phyloP scores from a whole-genome alignment of 2,329 filamentous ascomycete genomes.

The Penicillium sp. region DNA sequence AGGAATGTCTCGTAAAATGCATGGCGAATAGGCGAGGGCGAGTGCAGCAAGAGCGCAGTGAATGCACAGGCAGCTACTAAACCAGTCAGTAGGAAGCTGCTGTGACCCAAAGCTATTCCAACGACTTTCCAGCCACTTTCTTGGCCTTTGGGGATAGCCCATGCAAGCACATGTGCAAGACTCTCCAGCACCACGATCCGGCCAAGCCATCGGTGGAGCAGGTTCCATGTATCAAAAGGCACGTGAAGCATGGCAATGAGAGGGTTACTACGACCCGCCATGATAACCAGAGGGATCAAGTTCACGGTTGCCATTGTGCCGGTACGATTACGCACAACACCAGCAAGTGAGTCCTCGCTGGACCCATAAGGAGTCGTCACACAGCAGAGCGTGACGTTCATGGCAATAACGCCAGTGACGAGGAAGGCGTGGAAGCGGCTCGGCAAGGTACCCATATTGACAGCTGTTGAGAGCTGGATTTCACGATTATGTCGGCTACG shows the following conservation, averaged over 20 bases:
- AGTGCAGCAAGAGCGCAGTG: constrained; percentile 64
- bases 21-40: constrained; percentile 72
- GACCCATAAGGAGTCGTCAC: constrained; percentile 44
- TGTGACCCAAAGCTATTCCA: constrained; percentile 29
- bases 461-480: constrained; percentile 43
- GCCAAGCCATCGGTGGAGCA: constrained; percentile 77
- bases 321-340: constrained; percentile 45
- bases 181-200: constrained; percentile 68
- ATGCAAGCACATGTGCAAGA: constrained; percentile 69
- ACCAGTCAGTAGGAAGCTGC: constrained; percentile 42
- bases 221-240: constrained; percentile 46
- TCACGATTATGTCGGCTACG: constrained; percentile 47
- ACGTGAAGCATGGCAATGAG: constrained; percentile 45
- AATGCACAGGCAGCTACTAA: constrained; percentile 56
- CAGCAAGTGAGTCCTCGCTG: constrained; percentile 34
- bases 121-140: constrained; percentile 40
- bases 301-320: constrained; percentile 46
- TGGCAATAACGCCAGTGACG: constrained; percentile 41
- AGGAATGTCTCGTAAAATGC: constrained; percentile 96
- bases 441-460: constrained; percentile 49
- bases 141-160: constrained; percentile 67
- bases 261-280: constrained; percentile 47
- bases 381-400: constrained; percentile 53
- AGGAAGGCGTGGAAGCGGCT: constrained; percentile 48
- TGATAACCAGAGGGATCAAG: constrained; percentile 44